Base-by-base conservation (phyloP, 306 rosid species). In the Lathyrus oleraceus region DNA sequence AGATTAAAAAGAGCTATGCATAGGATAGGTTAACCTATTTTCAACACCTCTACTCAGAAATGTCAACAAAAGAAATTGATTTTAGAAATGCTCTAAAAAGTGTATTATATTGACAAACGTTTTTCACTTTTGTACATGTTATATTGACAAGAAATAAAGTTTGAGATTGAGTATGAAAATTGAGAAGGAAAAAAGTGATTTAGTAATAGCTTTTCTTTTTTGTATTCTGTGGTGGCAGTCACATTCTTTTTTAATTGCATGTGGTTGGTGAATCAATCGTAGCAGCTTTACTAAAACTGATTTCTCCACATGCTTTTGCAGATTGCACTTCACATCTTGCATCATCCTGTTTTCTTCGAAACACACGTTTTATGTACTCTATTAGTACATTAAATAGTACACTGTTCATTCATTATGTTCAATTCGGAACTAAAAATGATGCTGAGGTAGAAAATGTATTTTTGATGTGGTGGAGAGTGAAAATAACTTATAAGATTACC, bases 251-350 rank as follows among this genome's bases (percentile, higher is more conserved):
- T 64, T 14, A 4, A 7, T 4, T 4, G 70, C 70, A 65, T 65
- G 70, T 65, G 70, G 70, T 65, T 23, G 70, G 70, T 44, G 70
- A 44, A 43, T 14, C 69, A 43, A 11, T 53, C 23, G 42, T 25
- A 44, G 40, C 56, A 65, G 40, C 56, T 65, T 65, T 65, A 65
- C 23, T n/a, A 65, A 65, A 43, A 16, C 13, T 21, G 25, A 23
- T 54, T 51, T 54, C 6, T 42, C 23, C 57, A 65, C 71, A 28
- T 65, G 71, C 58, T 27, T 65, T 45, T 65, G 70, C 70, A 65
- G 56, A 13, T 43, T 65, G 70, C 57, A 65, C 3, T 20, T 44
- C 39, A 45, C 70, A 65, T 35, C 66, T 19, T 43, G 51, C 54
- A 40, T 63, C 67, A 38, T 62, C 17, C 19, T 16, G n/a, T 10